Conservation (phyloP, 108 stramenopile genomes). For the Cyclotella baltica region DNA sequence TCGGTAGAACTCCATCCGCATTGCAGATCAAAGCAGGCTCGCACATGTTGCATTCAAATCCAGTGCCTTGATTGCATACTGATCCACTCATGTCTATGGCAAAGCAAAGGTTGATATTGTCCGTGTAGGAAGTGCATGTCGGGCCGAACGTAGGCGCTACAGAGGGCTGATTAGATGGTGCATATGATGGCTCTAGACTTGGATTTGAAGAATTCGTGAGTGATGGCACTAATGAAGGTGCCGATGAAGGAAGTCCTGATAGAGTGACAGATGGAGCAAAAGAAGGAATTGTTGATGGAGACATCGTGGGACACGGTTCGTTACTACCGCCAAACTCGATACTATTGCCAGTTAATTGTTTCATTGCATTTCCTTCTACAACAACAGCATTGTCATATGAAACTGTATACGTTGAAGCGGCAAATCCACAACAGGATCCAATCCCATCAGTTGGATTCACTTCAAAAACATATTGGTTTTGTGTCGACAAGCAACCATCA, state of each 20-base stretch:
- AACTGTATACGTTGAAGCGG: slow-evolving; percentile 13
- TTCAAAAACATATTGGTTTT: slow-evolving; percentile 31
- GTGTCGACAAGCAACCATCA: slow-evolving; percentile 15
- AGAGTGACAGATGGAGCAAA: not conserved
- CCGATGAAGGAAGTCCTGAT: not conserved
- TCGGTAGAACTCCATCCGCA: slow-evolving; percentile 5
- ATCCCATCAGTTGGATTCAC: slow-evolving; percentile 15
- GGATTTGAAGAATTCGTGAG: slow-evolving; percentile 11
- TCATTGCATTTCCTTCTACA: not conserved
- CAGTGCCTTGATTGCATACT: slow-evolving; percentile 32
- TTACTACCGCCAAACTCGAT: slow-evolving; percentile 2
- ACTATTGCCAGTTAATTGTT: not conserved
- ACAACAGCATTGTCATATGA: slow-evolving; percentile 15
- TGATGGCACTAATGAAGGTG: too few species aligned
- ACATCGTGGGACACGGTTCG: slow-evolving; percentile 16
- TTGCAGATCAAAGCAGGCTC: slow-evolving; percentile 33
- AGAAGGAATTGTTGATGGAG: slow-evolving; percentile 1
- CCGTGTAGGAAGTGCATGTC: slow-evolving; percentile 20
- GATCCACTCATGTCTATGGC: slow-evolving; percentile 50
- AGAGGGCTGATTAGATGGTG: slow-evolving; percentile 12
- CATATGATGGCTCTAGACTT: not conserved
- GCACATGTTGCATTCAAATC: slow-evolving; percentile 34
- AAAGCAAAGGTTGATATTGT: slow-evolving; percentile 47
- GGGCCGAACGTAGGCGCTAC: slow-evolving; percentile 14
- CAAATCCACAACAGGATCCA: slow-evolving; percentile 43